Conservation (phyloP, 495 filamentous ascomycete species). For the Jackrogersella minutella region DNA sequence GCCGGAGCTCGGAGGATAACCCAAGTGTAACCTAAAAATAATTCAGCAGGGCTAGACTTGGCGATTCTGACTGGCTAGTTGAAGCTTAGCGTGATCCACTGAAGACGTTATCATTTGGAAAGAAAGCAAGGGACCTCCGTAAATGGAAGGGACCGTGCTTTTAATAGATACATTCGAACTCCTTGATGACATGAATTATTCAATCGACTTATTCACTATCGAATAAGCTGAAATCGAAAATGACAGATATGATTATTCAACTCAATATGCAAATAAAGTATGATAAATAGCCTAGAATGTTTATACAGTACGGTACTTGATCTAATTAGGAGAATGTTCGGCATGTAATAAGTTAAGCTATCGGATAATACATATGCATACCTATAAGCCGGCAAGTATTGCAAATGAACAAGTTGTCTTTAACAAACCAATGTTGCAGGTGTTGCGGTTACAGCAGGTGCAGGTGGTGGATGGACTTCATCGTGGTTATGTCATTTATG, state of each 20-base stretch:
- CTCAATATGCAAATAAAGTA: not conserved
- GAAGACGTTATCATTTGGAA: not conserved
- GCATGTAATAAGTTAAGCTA: slow-evolving; percentile 23
- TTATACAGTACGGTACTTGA: not conserved
- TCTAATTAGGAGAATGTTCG: slow-evolving; percentile 30
- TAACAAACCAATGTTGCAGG: not conserved
- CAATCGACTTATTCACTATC: not conserved
- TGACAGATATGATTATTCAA: not conserved
- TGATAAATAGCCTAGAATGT: not conserved
- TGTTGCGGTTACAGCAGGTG: too few relatives aligned
- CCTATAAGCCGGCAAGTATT: not conserved
- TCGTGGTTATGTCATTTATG: slow-evolving; percentile 40
- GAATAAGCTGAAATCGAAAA: slow-evolving; percentile 14
- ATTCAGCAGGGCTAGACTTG: slow-evolving; percentile 21
- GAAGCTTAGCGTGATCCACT: slow-evolving; percentile 18
- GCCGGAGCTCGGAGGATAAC: slow-evolving; percentile 25
- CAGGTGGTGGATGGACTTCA: not conserved
- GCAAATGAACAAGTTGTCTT: slow-evolving; percentile 8
- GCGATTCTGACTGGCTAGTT: slow-evolving; percentile 13
- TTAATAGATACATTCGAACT: not conserved
- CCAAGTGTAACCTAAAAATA: slow-evolving; percentile 33
- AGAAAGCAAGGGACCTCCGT: not conserved
- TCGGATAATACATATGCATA: slow-evolving; percentile 24
- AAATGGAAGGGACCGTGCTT: not conserved
- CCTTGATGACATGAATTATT: not conserved